Conservation (phyloP, 352 stramenopile species). For the Blastocystis sp. region DNA sequence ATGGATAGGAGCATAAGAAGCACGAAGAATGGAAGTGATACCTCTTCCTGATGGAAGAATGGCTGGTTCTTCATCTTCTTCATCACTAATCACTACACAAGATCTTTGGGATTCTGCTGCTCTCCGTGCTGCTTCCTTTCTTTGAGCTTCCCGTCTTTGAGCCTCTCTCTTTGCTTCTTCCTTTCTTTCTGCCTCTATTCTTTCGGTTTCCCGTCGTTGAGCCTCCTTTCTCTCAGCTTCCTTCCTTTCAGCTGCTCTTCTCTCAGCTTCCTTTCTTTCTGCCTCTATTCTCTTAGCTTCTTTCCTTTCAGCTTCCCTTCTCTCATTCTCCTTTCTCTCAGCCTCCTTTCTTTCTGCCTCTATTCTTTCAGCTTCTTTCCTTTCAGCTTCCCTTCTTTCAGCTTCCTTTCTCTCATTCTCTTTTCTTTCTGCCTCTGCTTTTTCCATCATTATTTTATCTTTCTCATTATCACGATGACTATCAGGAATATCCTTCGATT, state of each 20-base stretch:
- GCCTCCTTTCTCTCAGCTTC: background rate
- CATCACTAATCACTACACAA: too few species aligned
- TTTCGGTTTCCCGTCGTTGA: background rate
- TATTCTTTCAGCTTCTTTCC: background rate
- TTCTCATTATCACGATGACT: background rate
- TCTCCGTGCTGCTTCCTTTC: too few species aligned
- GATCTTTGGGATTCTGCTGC: too few species aligned
- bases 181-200: background rate
- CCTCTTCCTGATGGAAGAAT: background rate
- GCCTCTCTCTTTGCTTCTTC: background rate
- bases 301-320: background rate
- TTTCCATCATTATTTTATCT: background rate
- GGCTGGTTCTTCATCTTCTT: too few species aligned
- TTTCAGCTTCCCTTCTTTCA: background rate
- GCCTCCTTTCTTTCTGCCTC: background rate
- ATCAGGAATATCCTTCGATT: background rate
- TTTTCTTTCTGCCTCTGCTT: background rate
- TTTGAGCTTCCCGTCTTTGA: background rate
- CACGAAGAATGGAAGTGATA: background rate
- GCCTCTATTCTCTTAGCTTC: conserved; percentile 8
- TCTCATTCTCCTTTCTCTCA: background rate
- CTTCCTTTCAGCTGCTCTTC: background rate
- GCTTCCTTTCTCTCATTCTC: background rate
- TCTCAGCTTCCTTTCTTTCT: conserved; percentile 8
- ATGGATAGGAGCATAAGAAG: background rate